Base-by-base conservation (phyloP, 2,329 filamentous ascomycete species). In the Emmonsia crescens region DNA sequence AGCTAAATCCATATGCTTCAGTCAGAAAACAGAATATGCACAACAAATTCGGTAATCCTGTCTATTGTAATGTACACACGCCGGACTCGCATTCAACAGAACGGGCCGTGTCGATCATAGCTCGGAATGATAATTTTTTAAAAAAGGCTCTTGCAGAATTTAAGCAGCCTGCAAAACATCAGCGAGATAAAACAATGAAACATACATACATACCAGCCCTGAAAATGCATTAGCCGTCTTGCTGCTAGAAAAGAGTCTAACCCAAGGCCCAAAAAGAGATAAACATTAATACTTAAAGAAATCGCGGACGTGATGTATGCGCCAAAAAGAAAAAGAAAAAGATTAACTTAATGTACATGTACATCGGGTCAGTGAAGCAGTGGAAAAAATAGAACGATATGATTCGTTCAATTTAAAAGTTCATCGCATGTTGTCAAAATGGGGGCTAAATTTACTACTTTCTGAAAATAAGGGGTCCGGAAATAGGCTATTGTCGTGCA, bases 351-450 rank as follows among this genome's bases (percentile, higher is more conserved):
- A 42, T 52, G 46, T 57, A 21, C 12, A 29, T n/a, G 46, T 49
- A 29, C 46, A 49, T 40, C 36, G 9, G 21, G n/a, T 19, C 38
- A 10, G 21, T 24, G n/a, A 40, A 42, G 14, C 36, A 46, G 24
- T 6, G 9, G 29, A 46, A 27, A 31, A 64, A 61, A 59, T 52
- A 48, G 56, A 44, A 60, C 59, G 27, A 60, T 44, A 38, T 62
- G 59, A 63, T 59, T 57, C 36, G 46, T 57, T 52, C 59, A 60
- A 58, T 54, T 4, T 24, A 55, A 62, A 55, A 36, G 33, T 49
- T 58, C 55, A 61, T 58, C 60, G 57, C 42, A 61, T 61, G 52
- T 56, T 48, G 61, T 66, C 62, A 57, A 61, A 64, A 60, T 59
- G 57, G 48, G 49, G 60, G 33, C 62, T 59, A 57, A 63, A 52